Evolutionary conservation across 352 stramenopile genomes (phyloP).

Genomic region (Aphanomyces stellatus): DNA sequence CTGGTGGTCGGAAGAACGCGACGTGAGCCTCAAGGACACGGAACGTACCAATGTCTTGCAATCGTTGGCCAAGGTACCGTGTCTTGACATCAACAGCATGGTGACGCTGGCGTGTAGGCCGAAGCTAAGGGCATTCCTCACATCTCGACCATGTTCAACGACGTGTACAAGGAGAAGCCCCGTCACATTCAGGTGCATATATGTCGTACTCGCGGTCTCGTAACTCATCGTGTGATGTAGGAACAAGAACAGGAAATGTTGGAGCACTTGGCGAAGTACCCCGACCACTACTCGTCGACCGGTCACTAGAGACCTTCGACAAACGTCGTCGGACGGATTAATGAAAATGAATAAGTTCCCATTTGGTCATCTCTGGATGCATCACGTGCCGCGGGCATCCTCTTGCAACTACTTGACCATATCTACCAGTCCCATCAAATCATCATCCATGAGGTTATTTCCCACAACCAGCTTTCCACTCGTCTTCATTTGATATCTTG

Average conservation of each 20-base stretch:
- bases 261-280: slow-evolving; percentile 90
- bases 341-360: not conserved
- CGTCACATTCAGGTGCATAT: slow-evolving; percentile 76
- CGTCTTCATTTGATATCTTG: too few relatives aligned
- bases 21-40: slow-evolving; percentile 70
- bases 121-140: slow-evolving; percentile 86
- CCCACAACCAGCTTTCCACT: too few relatives aligned
- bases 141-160: slow-evolving; percentile 92
- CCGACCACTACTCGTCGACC: slow-evolving; percentile 68
- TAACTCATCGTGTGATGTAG: slow-evolving; percentile 23
- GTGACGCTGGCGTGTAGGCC: too few relatives aligned
- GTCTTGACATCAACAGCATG: too few relatives aligned
- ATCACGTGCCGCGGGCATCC: too few relatives aligned
- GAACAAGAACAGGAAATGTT: slow-evolving; percentile 90
- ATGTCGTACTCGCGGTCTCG: not conserved
- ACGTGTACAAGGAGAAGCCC: slow-evolving; percentile 96
- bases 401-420: too few relatives aligned
- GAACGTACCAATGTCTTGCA: slow-evolving; percentile 82
- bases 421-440: too few relatives aligned
- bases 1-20: slow-evolving; percentile 85
- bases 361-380: too few relatives aligned
- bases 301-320: slow-evolving; percentile 28
- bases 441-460: too few relatives aligned
- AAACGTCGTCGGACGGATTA: not conserved
- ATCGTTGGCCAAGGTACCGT: slow-evolving; percentile 67